Base-by-base conservation (phyloP, 2,329 filamentous ascomycete species). In the Fusarium concolor region DNA sequence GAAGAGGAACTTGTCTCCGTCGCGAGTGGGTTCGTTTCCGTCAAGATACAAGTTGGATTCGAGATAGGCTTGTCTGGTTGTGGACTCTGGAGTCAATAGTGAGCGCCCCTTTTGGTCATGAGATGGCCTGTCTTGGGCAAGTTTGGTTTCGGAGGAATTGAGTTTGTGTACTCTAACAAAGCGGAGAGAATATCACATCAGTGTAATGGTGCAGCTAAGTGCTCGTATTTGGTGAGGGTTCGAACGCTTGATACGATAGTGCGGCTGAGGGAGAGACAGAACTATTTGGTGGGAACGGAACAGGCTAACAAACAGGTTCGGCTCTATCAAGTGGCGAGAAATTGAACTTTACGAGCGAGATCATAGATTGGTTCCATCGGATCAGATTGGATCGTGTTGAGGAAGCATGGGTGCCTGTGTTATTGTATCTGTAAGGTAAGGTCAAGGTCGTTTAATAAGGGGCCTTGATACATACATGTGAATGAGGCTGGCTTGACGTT, bases 41-140 rank as follows among this genome's bases (percentile, higher is more conserved):
- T 44, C 47, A 51, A 51, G 44, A 53, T 42, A 37, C 50, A 57
- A 42, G 51, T 39, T 62, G 20, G 35, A 63, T 37, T 37, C 20
- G 38, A 60, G 43, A 63, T 53, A 49, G 37, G 28, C 24, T 38
- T 46, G 11, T n/a, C 49, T 51, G 31, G 33, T 18, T 39, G 42
- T 60, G 46, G 47, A 60, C 44, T 45, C 31, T 29, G 37, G 31
- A 41, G 41, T 61, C 53, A 65, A 66, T 51, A 56, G 57, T 68
- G 38, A 67, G 37, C 65, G 62, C 65, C 66, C 66, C 52, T 56
- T 69, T 55, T 45, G 66, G 52, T 49, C 65, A 62, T 51, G 51
- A 55, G 65, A 37, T 18, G 29, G 29, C 35, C 43, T 45, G 26
- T 47, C 35, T 55, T 50, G 50, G 44, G 14, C 41, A 24, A 58